These are phyloP conservation scores for Penicillium egyptiacum DNA, from an alignment of 495 filamentous ascomycete species.

Conservation along the genomic window DNA sequence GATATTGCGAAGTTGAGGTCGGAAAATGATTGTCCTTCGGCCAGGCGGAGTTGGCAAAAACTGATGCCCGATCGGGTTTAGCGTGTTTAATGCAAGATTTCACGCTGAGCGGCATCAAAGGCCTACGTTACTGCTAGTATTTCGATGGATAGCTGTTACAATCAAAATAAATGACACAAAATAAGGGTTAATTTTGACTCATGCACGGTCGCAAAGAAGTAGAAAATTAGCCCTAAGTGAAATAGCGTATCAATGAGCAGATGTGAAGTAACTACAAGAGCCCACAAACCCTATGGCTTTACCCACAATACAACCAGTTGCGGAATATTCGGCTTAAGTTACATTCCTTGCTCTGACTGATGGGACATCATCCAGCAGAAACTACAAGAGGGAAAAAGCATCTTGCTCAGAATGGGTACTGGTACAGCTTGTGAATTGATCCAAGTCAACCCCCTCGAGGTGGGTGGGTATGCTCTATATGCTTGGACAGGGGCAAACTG, in stretches of 20 bases:
- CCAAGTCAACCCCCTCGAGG: slow-evolving; percentile 35
- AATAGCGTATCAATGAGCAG: neutral
- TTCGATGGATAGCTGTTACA: neutral
- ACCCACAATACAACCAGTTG: neutral
- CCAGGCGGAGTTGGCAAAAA: slow-evolving; percentile 30
- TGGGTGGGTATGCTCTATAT: slow-evolving; percentile 42
- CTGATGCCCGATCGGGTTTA: slow-evolving; percentile 35
- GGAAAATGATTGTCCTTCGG: slow-evolving; percentile 16
- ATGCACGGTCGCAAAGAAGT: neutral
- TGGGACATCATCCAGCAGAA: neutral
- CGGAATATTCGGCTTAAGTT: neutral
- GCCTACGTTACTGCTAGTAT: neutral
- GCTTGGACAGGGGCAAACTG: slow-evolving; percentile 45
- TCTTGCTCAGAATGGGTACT: slow-evolving; percentile 22
- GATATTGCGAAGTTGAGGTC: slow-evolving; percentile 9
- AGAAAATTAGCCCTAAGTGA: neutral
- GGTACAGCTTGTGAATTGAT: slow-evolving; percentile 50
- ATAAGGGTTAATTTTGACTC: neutral
- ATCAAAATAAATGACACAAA: neutral
- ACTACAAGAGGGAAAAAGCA: slow-evolving; percentile 3
- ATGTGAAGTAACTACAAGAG: slow-evolving; percentile 8
- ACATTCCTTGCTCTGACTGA: neutral
- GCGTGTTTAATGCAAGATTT: slow-evolving; percentile 25
- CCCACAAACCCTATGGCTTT: neutral
- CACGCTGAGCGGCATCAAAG: neutral